These are phyloP conservation scores for Plenodomus lindquistii DNA, from an alignment of 2,329 filamentous ascomycete genomes.

Conservation along the genomic window DNA sequence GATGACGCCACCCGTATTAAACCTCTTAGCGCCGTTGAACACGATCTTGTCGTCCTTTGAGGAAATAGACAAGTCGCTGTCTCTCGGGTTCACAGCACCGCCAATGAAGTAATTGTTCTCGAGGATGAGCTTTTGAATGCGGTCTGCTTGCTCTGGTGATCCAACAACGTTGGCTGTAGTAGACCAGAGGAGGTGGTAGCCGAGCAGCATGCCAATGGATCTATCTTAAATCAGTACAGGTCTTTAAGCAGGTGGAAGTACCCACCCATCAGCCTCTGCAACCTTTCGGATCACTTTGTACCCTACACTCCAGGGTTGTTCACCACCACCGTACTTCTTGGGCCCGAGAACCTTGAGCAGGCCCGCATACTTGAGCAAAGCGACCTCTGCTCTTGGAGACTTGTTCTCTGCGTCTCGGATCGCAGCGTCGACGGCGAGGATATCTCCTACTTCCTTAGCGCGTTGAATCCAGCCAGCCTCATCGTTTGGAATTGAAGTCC, in stretches of 20 bases:
- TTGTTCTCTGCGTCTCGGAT: constrained; percentile 57
- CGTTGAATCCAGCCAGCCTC: constrained; percentile 53
- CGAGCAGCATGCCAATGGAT: constrained; percentile 67
- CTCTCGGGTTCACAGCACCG: constrained; percentile 66
- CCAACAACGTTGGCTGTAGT: constrained; percentile 65
- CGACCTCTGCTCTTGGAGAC: constrained; percentile 56
- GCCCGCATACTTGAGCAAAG: constrained; percentile 56
- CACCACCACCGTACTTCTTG: constrained; percentile 57
- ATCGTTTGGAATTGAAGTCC: constrained; percentile 44
- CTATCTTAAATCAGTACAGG: constrained; percentile 8
- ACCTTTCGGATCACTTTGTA: constrained; percentile 66
- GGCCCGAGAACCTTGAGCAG: constrained; percentile 57
- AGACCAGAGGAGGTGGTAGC: constrained; percentile 68
- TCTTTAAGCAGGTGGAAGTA: constrained; percentile 7
- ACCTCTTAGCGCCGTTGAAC: constrained; percentile 67
- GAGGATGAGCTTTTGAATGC: constrained; percentile 60
- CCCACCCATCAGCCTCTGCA: constrained; percentile 64
- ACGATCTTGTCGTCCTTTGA: constrained; percentile 58
- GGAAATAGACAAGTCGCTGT: constrained; percentile 63
- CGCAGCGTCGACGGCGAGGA: constrained; percentile 55
- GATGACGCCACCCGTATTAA: constrained; percentile 69
- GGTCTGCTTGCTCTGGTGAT: constrained; percentile 62
- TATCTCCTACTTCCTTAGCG: constrained; percentile 54
- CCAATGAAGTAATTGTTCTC: constrained; percentile 69
- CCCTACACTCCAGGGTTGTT: constrained; percentile 55